A percentile compares a stretch with the other conserved stretches of the same genome.
These are phyloP conservation scores for Pigoraptor vietnamica DNA, from an alignment of 78 protist species.

Conservation along the genomic window DNA sequence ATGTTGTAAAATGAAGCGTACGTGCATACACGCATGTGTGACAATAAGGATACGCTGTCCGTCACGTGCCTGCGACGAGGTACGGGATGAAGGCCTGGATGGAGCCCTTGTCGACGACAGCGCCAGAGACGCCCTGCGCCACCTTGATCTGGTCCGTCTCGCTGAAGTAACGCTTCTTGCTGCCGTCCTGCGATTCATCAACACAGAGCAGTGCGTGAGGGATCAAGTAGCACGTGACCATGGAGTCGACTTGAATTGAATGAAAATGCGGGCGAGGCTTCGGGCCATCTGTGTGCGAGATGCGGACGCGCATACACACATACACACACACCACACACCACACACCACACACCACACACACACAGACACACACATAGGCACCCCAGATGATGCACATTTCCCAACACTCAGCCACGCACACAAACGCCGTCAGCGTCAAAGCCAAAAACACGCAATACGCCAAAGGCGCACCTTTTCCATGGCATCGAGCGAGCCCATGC, in stretches of 20 bases:
- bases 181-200: slow-evolving; percentile 39
- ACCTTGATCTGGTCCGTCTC: slow-evolving; percentile 32
- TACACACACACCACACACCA: background rate
- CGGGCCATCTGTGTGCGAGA: too few species aligned
- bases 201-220: too few species aligned
- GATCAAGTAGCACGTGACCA: too few species aligned
- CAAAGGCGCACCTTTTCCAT: slow-evolving; percentile 53
- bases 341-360: too few species aligned
- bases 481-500: slow-evolving; percentile 91
- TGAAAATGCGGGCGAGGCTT: too few species aligned
- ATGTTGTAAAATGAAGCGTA: too few species aligned
- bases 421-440: background rate
- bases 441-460: background rate
- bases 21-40: too few species aligned
- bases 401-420: background rate
- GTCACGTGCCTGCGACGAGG: slow-evolving; percentile 52
- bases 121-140: slow-evolving; percentile 88
- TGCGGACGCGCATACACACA: background rate
- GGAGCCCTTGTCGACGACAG: slow-evolving; percentile 85
- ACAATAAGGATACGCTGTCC: too few species aligned
- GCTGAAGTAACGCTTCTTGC: slow-evolving; percentile 67
- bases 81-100: slow-evolving; percentile 45
- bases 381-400: too few species aligned
- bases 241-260: too few species aligned
- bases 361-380: too few species aligned